Percentiles rank a stretch among this genome's conserved stretches.
These are phyloP conservation scores for Solanum pimpinellifolium DNA, from an alignment of 257 asterid species.

Conservation along the genomic window DNA sequence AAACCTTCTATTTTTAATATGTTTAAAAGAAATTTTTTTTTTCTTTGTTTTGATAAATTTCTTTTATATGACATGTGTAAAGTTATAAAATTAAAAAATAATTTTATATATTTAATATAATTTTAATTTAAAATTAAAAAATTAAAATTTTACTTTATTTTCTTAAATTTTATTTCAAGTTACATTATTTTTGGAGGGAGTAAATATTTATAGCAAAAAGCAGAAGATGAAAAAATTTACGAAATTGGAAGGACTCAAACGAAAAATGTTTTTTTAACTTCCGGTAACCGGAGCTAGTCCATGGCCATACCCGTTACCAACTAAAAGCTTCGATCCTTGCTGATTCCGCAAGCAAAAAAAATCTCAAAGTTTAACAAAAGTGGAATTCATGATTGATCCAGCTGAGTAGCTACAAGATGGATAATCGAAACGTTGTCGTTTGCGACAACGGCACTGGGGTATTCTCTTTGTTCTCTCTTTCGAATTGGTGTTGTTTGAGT, in stretches of 20 bases:
- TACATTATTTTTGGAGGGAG: no score
- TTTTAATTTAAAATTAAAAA: no score
- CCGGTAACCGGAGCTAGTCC: not conserved
- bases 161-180: fast-evolving
- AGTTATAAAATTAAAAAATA: no score
- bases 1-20: no score
- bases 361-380: not conserved
- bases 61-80: fast-evolving
- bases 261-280: not conserved
- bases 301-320: not conserved
- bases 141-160: no score
- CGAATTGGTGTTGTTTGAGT: not conserved
- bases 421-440: constrained; percentile 71
- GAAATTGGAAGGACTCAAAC: not conserved
- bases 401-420: constrained; percentile 30
- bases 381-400: not conserved
- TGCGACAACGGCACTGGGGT: constrained; percentile 98
- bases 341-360: not conserved
- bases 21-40: no score
- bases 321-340: not conserved
- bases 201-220: not conserved
- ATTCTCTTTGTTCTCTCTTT: constrained; percentile 2
- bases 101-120: no score
- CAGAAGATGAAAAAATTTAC: not conserved
- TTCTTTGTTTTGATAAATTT: no score